A percentile compares a stretch with the other conserved stretches of the same genome.
These are phyloP conservation scores for Dendrobium nobile DNA, from an alignment of 106 monocot genomes.

Conservation along the genomic window DNA sequence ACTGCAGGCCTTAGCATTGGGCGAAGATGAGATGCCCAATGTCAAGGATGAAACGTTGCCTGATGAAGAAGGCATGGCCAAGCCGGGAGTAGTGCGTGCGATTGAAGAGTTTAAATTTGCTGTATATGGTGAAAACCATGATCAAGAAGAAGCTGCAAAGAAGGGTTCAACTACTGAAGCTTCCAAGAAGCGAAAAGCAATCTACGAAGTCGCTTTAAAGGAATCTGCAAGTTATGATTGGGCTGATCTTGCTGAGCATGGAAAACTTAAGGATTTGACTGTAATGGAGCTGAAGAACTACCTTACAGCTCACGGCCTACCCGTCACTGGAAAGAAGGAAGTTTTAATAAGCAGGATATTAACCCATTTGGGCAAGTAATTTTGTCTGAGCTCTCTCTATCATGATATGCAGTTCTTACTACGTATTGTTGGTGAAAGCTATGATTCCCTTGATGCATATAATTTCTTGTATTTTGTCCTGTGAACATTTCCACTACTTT, in stretches of 20 bases:
- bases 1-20: conserved; percentile 82
- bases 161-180: conserved; percentile 32
- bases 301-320: conserved; percentile 62
- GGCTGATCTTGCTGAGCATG: conserved; percentile 80
- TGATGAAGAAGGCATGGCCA: conserved; percentile 89
- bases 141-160: conserved; percentile 58
- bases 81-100: conserved; percentile 54
- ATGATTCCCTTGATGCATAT: no score
- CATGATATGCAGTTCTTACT: no score
- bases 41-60: conserved; percentile 93
- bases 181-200: conserved; percentile 69
- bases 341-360: conserved; percentile 73
- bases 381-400: no score
- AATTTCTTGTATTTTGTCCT: no score
- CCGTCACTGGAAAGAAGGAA: conserved; percentile 79
- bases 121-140: conserved; percentile 84
- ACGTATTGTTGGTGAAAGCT: no score
- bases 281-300: conserved; percentile 83
- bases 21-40: conserved; percentile 90
- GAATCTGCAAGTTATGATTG: conserved; percentile 57
- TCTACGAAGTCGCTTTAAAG: conserved; percentile 44
- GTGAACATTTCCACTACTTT: not conserved
- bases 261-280: conserved; percentile 85
- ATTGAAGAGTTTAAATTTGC: conserved; percentile 70
- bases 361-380: conserved; percentile 80